Evolutionary conservation across 2,329 filamentous ascomycete species (phyloP).

Genomic region (Lojkania enalia): DNA sequence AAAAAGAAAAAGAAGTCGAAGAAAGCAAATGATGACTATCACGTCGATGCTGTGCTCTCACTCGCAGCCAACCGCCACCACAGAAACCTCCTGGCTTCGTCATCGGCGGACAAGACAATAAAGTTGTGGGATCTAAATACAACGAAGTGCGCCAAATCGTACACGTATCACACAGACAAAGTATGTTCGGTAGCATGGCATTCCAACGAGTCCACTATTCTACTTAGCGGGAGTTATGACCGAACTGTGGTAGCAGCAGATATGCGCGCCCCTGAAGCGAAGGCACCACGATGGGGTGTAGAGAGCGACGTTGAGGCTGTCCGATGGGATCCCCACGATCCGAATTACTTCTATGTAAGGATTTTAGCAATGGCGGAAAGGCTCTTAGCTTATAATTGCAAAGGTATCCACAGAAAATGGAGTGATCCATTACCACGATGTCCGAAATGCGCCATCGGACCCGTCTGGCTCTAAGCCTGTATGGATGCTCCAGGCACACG

Average conservation of each 20-base stretch:
- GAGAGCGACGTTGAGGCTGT: conserved; percentile 95
- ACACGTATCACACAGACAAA: conserved; percentile 95
- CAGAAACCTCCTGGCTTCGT: conserved; percentile 90
- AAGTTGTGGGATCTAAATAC: conserved; percentile 98
- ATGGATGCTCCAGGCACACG: conserved; percentile 95
- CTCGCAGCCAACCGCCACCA: conserved; percentile 92
- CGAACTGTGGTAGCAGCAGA: conserved; percentile 92
- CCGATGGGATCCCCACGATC: conserved; percentile 88
- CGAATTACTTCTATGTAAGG: conserved; percentile 86
- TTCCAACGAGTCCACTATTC: conserved; percentile 78
- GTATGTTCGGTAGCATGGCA: conserved; percentile 97
- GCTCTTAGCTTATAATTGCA: conserved; percentile 23
- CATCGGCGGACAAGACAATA: conserved; percentile 93
- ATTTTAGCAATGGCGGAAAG: too few species aligned
- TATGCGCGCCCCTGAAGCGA: conserved; percentile 88
- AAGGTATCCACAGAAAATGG: conserved; percentile 81
- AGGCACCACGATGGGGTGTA: conserved; percentile 83
- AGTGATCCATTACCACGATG: conserved; percentile 88
- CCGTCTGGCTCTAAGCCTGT: conserved; percentile 79
- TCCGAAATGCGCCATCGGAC: conserved; percentile 72
- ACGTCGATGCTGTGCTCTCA: conserved; percentile 90
- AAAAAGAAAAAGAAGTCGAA: conserved; percentile 91
- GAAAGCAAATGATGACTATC: conserved; percentile 87
- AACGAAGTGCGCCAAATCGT: conserved; percentile 90
- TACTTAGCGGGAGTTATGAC: conserved; percentile 94